Base-by-base conservation (phyloP, 768 basidiomycete species). In the Filobasidium floriforme region DNA sequence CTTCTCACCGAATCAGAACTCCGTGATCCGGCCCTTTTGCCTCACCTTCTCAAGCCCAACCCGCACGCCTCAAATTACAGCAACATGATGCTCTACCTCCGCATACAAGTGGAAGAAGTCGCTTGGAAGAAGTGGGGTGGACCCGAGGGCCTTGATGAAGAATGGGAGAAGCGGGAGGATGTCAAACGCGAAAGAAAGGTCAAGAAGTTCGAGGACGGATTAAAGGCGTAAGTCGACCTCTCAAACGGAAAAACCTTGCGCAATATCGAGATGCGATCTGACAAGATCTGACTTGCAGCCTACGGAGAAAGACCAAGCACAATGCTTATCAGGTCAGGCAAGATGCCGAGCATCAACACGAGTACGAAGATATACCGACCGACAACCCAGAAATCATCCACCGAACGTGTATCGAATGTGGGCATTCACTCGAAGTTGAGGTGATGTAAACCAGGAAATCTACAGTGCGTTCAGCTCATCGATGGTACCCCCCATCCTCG, bases 101-200 rank as follows among this genome's bases (percentile, higher is more conserved):
- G 96, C 41, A 88, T 82, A 73, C 71, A 71, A 66, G 79, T 78
- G 1, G 96, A 99, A 77, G 89, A 87, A 54, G 97, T 93, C 79
- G 94, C 96, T 5, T 96, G 88, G 88, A 87, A 89, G 76, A 99
- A 99, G 79, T 99, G 96, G 96, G 93, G 92, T 0, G 89, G 91
- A 1, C 84, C 90, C 10, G 92, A 96, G 76, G 90, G 86, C 11
- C 79, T 99, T 59, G 94, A 98, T 73, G 84, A 83, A 7, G 94
- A 97, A 75, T 98, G 87, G 77, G 87, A 89, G 71, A 82, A 83
- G 41, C 84, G 93, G 61, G 84, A 84, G 61, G 83, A 82, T 24
- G 90, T 89, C 73, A 94, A 92, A 82, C 89, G 87, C 75, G 87
- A 87, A 74, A 89, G 90, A 79, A 89, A 90, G 82, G 89, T 89